Evolutionary conservation across 2,329 filamentous ascomycete genomes (phyloP).

Genomic region (Bipolaris victoriae): DNA sequence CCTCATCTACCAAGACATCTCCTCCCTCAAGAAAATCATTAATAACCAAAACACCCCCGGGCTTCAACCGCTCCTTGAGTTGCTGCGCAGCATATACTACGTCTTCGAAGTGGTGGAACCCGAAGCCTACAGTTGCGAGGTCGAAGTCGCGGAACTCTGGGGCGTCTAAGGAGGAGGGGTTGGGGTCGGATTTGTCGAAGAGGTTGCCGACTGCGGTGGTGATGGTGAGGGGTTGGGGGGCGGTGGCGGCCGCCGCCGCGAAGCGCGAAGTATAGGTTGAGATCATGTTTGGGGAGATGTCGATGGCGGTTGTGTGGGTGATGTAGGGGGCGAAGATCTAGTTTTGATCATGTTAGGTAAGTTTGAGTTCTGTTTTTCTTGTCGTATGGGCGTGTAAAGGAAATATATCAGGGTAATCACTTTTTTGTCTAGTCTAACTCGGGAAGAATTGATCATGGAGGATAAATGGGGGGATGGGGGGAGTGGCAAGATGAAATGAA

Average conservation of each 20-base stretch:
- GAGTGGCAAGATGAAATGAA: neutral
- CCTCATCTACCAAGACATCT: conserved; percentile 36
- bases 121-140: conserved; percentile 51
- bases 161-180: conserved; percentile 28
- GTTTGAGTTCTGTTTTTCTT: neutral
- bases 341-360: neutral
- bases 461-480: neutral
- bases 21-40: conserved; percentile 69
- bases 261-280: conserved; percentile 68
- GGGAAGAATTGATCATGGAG: too few relatives aligned
- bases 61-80: conserved; percentile 66
- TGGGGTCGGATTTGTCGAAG: conserved; percentile 34
- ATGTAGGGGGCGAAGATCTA: conserved; percentile 67
- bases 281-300: conserved; percentile 75
- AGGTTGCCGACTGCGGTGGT: conserved; percentile 47
- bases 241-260: conserved; percentile 5
- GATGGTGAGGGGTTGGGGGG: conserved; percentile 23
- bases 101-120: conserved; percentile 62
- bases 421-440: neutral
- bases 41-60: conserved; percentile 71
- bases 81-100: conserved; percentile 64
- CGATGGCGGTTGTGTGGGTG: conserved; percentile 69
- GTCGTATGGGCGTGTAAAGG: neutral
- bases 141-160: conserved; percentile 51
- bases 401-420: neutral